These are phyloP conservation scores for Saussurea involucrata DNA, from an alignment of 129 eudicot genomes.

Conservation along the genomic window DNA sequence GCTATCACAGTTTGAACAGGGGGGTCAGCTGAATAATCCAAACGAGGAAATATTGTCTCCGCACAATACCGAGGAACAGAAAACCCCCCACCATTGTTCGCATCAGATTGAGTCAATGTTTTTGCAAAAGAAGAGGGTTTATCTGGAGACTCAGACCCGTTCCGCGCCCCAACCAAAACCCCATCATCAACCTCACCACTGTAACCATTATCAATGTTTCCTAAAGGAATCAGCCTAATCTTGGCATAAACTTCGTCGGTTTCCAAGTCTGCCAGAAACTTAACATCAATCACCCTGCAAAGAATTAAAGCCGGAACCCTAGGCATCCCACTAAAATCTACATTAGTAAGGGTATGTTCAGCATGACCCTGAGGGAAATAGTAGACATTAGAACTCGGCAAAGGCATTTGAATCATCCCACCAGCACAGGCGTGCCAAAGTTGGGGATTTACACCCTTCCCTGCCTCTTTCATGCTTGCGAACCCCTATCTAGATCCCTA, in stretches of 20 bases:
- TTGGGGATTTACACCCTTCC: conserved; percentile 52
- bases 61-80: conserved; percentile 84
- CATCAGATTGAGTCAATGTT: conserved; percentile 79
- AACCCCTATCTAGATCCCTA: conserved; percentile 12
- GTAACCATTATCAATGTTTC: conserved; percentile 31
- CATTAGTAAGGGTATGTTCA: conserved; percentile 58
- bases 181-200: conserved; percentile 32
- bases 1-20: conserved; percentile 69
- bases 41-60: conserved; percentile 70
- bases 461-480: conserved; percentile 39
- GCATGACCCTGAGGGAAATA: conserved; percentile 88
- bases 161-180: conserved; percentile 15
- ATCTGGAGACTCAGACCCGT: conserved; percentile 38
- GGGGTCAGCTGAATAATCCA: conserved; percentile 72
- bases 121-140: conserved; percentile 63
- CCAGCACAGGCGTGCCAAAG: conserved; percentile 93
- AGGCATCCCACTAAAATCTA: conserved; percentile 51
- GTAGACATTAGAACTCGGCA: conserved; percentile 47
- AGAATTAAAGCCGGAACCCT: conserved; percentile 52
- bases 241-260: conserved; percentile 69
- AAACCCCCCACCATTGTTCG: conserved; percentile 85
- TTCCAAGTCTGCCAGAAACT: conserved; percentile 61
- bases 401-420: conserved; percentile 71
- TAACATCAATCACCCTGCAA: conserved; percentile 60
- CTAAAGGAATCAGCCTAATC: conserved; percentile 57